Percentiles rank a stretch among this genome's conserved stretches.
Evolutionary conservation across 2,329 filamentous ascomycete species (phyloP).

Genomic region (Hypoxylon sp.): DNA sequence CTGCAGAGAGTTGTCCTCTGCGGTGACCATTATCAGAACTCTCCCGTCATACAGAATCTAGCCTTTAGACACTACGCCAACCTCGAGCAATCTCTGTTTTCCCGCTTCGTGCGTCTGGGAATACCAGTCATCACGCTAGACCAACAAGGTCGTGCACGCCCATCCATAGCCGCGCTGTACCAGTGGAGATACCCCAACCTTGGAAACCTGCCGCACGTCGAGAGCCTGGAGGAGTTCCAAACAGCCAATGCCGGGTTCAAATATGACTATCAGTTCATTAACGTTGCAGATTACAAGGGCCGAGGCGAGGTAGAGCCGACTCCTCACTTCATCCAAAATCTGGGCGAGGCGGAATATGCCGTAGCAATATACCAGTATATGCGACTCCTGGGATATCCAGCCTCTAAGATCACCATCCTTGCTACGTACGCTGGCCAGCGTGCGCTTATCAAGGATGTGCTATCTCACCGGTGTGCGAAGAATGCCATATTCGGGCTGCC

Average conservation of each 20-base stretch:
- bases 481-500: conserved; percentile 89
- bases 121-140: conserved; percentile 92
- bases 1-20: conserved; percentile 90
- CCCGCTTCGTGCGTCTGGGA: conserved; percentile 85
- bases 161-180: conserved; percentile 88
- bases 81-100: conserved; percentile 94
- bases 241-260: conserved; percentile 89
- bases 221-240: conserved; percentile 73
- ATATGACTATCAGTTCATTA: conserved; percentile 96
- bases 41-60: conserved; percentile 91
- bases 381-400: conserved; percentile 92
- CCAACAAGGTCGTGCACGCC: conserved; percentile 89
- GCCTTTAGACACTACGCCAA: conserved; percentile 96
- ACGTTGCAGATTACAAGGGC: conserved; percentile 92
- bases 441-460: conserved; percentile 86
- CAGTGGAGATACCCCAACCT: conserved; percentile 89
- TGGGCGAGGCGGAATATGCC: conserved; percentile 96
- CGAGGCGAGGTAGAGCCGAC: conserved; percentile 87
- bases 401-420: conserved; percentile 82
- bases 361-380: conserved; percentile 98
- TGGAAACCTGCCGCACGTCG: conserved; percentile 79
- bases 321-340: conserved; percentile 94
- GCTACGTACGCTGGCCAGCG: conserved; percentile 93
- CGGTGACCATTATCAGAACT: conserved; percentile 96
- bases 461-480: conserved; percentile 81